These are phyloP conservation scores for Phialocephala sp. DNA, from an alignment of 2,329 filamentous ascomycete species.

Conservation along the genomic window DNA sequence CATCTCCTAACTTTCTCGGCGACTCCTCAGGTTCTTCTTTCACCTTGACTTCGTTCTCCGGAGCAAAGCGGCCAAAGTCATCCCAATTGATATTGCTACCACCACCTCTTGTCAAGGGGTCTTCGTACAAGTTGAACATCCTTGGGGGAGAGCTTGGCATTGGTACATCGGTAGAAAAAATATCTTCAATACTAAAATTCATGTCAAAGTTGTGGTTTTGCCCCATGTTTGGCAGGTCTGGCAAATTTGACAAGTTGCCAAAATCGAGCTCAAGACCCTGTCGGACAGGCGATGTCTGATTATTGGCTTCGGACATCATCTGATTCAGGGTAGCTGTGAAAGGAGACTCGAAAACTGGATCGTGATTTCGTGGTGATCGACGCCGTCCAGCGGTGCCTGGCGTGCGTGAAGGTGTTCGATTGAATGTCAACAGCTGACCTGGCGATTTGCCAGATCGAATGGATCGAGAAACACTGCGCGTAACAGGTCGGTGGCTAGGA, in stretches of 20 bases:
- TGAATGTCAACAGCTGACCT: constrained; percentile 33
- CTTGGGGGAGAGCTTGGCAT: constrained; percentile 53
- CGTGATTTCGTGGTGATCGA: constrained; percentile 38
- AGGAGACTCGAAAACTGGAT: constrained; percentile 42
- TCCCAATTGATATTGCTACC: constrained; percentile 35
- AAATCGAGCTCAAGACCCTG: constrained; percentile 42
- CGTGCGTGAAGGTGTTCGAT: constrained; percentile 39
- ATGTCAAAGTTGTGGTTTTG: constrained; percentile 27
- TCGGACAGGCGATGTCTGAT: constrained; percentile 37
- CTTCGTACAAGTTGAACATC: constrained; percentile 44
- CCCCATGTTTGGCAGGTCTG: constrained; percentile 37
- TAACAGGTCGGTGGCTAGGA: constrained; percentile 42
- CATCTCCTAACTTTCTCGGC: constrained; percentile 23
- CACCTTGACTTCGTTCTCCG: constrained; percentile 24
- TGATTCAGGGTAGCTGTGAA: constrained; percentile 44
- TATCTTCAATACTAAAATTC: constrained; percentile 46
- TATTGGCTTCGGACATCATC: constrained; percentile 41
- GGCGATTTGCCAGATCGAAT: constrained; percentile 39
- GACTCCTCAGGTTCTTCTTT: constrained; percentile 34
- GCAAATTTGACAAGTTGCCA: constrained; percentile 37
- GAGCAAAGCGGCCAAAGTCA: constrained; percentile 33
- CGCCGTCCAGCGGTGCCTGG: constrained; percentile 27
- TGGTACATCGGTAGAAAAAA: constrained; percentile 50
- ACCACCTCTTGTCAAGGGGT: constrained; percentile 29
- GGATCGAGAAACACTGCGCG: constrained; percentile 40